A percentile compares a stretch with the other conserved stretches of the same genome.
Evolutionary conservation across 2,329 filamentous ascomycete species (phyloP).

Genomic region (Zymoseptoria tritici): DNA sequence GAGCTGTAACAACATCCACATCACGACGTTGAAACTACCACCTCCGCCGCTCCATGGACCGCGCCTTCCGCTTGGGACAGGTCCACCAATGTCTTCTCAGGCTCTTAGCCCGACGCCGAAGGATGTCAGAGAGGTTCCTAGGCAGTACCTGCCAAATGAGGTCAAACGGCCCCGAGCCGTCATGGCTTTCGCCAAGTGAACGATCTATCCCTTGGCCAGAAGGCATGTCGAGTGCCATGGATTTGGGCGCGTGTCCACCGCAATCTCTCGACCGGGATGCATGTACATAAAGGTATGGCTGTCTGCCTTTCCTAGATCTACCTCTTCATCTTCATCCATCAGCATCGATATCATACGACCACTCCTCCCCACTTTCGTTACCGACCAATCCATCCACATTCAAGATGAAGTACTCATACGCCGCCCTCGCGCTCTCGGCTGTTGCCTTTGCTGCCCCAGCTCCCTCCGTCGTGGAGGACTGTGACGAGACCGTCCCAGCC

Average conservation of each 20-base stretch:
- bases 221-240: neutral
- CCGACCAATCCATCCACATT: neutral
- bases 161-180: neutral
- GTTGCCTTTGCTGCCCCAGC: slow-evolving; percentile 14
- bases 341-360: neutral
- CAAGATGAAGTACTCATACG: slow-evolving; percentile 17
- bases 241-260: too few species aligned
- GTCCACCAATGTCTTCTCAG: neutral
- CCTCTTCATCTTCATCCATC: neutral
- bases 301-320: neutral
- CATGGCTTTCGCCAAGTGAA: neutral
- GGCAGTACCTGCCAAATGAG: neutral
- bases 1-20: neutral
- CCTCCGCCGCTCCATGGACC: neutral
- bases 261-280: neutral
- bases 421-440: slow-evolving; percentile 12
- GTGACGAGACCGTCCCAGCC: slow-evolving; percentile 6
- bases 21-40: neutral
- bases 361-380: neutral
- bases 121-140: neutral
- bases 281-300: neutral
- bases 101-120: neutral
- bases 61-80: neutral
- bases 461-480: slow-evolving; percentile 3
- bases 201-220: neutral